Base-by-base conservation (phyloP, 306 rosid genomes). In the Malus sylvestris region DNA sequence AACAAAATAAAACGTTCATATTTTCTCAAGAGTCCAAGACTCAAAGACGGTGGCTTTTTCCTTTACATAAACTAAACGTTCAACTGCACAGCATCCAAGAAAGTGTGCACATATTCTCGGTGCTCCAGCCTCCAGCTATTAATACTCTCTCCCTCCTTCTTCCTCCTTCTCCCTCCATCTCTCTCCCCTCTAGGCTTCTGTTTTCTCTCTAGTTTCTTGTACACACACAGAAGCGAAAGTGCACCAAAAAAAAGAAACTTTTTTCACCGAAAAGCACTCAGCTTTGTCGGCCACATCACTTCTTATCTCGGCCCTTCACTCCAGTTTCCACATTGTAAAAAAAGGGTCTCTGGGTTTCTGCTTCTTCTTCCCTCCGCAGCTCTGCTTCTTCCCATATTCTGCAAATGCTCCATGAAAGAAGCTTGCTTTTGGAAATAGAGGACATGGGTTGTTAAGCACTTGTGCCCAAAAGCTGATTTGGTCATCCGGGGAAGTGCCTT, bases 1-100 rank as follows among this genome's bases (percentile, higher is more conserved):
- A 73, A 86, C 88, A 88, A 89, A 88, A 85, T 79, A 75, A 83
- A 89, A 91, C 93, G 89, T 87, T 84, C 92, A 85, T 79, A 83
- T 78, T 82, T 87, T 79, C 22, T 19, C 1, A 4, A 23, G 14
- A 5, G 32, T 12, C 68, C 86, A n/a, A 72, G 15, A 19, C 9
- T 57, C 38, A 38, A 4, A 23, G 73, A 15, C 81, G 79, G 44
- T 74, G 32, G 53, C 51, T 12, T n/a, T 35, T 16, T 4, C 32
- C 12, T 57, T 19, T 6, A 7, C 72, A 68, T 85, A 82, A 83
- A 79, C 70, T 75, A 91, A 84, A 73, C 90, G 96, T 85, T 87
- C 89, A 79, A 61, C 78, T 83, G 74, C 97, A 82, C 97, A 59
- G 8, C 67, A 53, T 81, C 93, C 97, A 61, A 92, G 30, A 86